These are phyloP conservation scores for Phalaenopsis hybrid DNA, from an alignment of 116 monocot species.

Conservation along the genomic window DNA sequence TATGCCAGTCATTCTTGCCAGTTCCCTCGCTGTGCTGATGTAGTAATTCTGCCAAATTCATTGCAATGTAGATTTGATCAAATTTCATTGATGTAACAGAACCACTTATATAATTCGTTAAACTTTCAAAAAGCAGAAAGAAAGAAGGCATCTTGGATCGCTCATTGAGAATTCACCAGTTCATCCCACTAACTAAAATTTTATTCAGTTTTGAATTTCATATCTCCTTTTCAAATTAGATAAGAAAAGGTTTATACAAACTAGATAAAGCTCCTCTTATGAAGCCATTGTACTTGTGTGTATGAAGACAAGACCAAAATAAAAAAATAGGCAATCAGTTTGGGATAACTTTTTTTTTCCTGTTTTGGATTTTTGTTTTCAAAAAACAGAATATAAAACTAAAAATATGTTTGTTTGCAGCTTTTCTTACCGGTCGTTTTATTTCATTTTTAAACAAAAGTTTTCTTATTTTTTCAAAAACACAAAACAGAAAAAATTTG, in stretches of 20 bases:
- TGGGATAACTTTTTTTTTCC: too few species aligned
- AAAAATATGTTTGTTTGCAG: too few species aligned
- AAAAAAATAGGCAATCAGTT: neutral
- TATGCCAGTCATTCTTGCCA: constrained; percentile 70
- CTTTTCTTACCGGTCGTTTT: too few species aligned
- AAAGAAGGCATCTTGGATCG: neutral
- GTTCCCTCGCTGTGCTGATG: constrained; percentile 66
- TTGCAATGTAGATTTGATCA: neutral
- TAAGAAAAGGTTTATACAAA: neutral
- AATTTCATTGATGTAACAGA: neutral
- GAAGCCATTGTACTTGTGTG: neutral
- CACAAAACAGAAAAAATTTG: too few species aligned
- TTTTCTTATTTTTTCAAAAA: too few species aligned
- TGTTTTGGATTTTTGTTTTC: too few species aligned
- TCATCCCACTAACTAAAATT: neutral
- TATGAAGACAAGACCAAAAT: too few species aligned
- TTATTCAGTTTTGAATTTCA: neutral
- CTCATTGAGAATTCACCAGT: neutral
- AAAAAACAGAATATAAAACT: too few species aligned
- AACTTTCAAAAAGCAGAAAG: neutral
- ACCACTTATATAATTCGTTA: neutral
- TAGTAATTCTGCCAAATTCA: constrained; percentile 56
- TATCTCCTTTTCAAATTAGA: neutral
- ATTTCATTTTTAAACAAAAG: too few species aligned
- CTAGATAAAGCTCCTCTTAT: neutral